phyloP scores from a whole-genome alignment of 2,329 filamentous ascomycete genomes.

The Pyrenophora teres region DNA sequence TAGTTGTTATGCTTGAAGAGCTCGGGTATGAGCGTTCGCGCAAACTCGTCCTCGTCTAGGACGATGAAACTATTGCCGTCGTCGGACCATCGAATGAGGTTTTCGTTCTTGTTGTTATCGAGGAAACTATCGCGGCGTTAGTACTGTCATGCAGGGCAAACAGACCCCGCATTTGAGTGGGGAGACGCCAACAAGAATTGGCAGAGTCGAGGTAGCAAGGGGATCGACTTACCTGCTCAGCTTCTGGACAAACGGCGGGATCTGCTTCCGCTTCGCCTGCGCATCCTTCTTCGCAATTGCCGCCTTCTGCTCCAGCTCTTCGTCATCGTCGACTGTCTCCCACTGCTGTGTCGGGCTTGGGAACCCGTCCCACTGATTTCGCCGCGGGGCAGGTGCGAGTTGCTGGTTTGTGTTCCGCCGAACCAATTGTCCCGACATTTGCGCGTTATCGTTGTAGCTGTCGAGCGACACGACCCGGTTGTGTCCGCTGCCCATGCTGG shows the following conservation, averaged over 20 bases:
- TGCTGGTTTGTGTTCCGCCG: slow-evolving; percentile 54
- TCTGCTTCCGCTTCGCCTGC: slow-evolving; percentile 88
- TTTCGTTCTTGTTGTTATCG: slow-evolving; percentile 89
- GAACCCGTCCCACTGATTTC: slow-evolving; percentile 49
- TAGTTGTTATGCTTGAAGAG: slow-evolving; percentile 82
- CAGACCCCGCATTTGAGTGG: neutral
- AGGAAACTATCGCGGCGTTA: slow-evolving; percentile 71
- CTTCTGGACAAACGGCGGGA: slow-evolving; percentile 97
- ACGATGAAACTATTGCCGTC: slow-evolving; percentile 97
- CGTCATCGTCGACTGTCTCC: slow-evolving; percentile 68
- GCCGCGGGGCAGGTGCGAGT: slow-evolving; percentile 46
- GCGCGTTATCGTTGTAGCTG: slow-evolving; percentile 30
- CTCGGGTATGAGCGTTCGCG: slow-evolving; percentile 73
- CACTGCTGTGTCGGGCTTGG: slow-evolving; percentile 51
- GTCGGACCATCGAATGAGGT: slow-evolving; percentile 95
- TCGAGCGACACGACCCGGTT: slow-evolving; percentile 43
- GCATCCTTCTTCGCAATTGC: slow-evolving; percentile 84
- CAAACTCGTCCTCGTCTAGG: slow-evolving; percentile 89
- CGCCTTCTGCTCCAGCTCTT: slow-evolving; percentile 78
- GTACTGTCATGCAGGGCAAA: neutral
- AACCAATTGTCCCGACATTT: slow-evolving; percentile 51
- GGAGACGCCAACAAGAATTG: neutral
- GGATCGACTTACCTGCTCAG: slow-evolving; percentile 78
- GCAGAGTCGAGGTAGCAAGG: neutral
- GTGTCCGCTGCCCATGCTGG: slow-evolving; percentile 24